phyloP scores from a whole-genome alignment of 768 basidiomycete genomes.

The Mycena kentingensis region DNA sequence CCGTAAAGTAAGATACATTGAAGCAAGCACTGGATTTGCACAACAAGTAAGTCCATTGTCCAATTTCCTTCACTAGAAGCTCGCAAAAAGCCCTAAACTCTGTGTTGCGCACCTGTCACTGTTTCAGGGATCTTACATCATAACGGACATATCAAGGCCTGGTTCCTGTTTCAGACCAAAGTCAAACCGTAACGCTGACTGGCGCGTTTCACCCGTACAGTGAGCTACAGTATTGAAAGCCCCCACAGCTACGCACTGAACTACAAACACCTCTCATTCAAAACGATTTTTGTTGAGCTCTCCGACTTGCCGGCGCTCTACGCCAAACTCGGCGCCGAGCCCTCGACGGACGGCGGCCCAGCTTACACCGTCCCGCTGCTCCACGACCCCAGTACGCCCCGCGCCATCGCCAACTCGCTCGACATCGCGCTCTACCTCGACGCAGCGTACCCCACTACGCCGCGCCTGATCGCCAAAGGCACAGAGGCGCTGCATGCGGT shows the following conservation, averaged over 20 bases:
- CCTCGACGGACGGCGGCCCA: too few relatives aligned
- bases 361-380: conserved; percentile 55
- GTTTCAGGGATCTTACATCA: too few relatives aligned
- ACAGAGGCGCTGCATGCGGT: conserved; percentile 42
- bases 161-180: too few relatives aligned
- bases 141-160: too few relatives aligned
- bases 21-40: too few relatives aligned
- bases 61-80: too few relatives aligned
- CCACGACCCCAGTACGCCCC: conserved; percentile 43
- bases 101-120: too few relatives aligned
- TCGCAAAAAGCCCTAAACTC: too few relatives aligned
- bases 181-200: neutral
- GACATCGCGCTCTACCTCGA: conserved; percentile 56
- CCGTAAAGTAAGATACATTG: too few relatives aligned
- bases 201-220: neutral
- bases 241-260: conserved; percentile 38
- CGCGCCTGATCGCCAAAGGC: conserved; percentile 38
- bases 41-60: too few relatives aligned
- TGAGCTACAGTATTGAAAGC: neutral
- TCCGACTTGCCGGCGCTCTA: conserved; percentile 44
- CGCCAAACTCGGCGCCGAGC: conserved; percentile 38
- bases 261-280: conserved; percentile 42
- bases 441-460: conserved; percentile 41
- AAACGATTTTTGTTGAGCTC: conserved; percentile 54
- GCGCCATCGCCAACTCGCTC: conserved; percentile 43